Conservation (phyloP, 1,139 yeast genomes). For the Yarrowia galli region DNA sequence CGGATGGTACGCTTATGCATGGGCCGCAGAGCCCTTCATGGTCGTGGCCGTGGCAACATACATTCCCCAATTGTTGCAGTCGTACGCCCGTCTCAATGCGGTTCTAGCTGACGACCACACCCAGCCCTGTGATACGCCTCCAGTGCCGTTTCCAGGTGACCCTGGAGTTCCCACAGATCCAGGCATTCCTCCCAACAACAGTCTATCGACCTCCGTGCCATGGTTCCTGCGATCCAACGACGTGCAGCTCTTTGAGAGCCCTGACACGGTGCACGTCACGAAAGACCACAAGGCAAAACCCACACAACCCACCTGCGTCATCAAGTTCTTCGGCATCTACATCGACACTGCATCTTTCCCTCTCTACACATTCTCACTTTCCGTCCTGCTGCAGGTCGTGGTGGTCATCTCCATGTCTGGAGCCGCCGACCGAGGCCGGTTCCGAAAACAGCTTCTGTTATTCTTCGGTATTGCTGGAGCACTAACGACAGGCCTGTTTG, state of each 20-base stretch:
- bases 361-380: conserved; percentile 68
- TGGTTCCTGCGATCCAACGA: conserved; percentile 4
- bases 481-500: conserved; percentile 57
- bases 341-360: conserved; percentile 75
- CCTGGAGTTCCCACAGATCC: conserved; percentile 42
- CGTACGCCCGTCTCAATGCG: conserved; percentile 70
- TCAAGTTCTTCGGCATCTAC: conserved; percentile 58
- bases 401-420: conserved; percentile 74
- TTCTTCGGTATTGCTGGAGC: conserved; percentile 65
- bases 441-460: conserved; percentile 60
- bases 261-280: neutral
- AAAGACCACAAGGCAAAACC: conserved; percentile 38
- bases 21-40: conserved; percentile 77
- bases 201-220: neutral
- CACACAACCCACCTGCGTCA: conserved; percentile 53
- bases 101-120: conserved; percentile 61
- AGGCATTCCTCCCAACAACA: conserved; percentile 1
- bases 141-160: conserved; percentile 47
- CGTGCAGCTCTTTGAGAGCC: conserved; percentile 1
- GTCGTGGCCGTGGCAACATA: conserved; percentile 77
- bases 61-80: conserved; percentile 69
- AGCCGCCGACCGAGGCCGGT: conserved; percentile 63
- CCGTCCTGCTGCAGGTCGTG: conserved; percentile 69
- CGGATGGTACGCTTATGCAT: conserved; percentile 59
- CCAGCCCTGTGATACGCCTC: conserved; percentile 54